Evolutionary conservation across 352 stramenopile genomes (phyloP).

Genomic region (Nothophytophthora sp.): DNA sequence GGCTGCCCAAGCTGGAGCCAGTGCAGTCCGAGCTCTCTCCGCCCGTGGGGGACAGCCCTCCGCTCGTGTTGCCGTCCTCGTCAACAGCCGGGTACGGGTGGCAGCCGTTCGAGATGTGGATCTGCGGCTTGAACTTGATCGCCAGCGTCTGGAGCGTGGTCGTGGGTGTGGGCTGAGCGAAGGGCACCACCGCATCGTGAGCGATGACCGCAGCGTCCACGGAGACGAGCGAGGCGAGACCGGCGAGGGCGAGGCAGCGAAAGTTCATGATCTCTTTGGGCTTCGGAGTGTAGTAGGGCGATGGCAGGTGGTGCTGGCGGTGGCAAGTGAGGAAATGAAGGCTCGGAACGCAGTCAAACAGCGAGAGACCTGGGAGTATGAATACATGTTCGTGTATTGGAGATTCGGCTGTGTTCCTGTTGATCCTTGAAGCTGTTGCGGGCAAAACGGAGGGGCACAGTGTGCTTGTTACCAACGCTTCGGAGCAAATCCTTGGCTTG

Average conservation of each 20-base stretch:
- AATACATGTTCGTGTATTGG: too few relatives aligned
- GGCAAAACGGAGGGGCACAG: too few relatives aligned
- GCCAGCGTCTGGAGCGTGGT: slow-evolving; percentile 13
- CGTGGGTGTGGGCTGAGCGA: slow-evolving; percentile 17
- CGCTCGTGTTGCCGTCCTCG: slow-evolving; percentile 26
- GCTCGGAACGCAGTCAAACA: too few relatives aligned
- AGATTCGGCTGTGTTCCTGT: too few relatives aligned
- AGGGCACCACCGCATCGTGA: slow-evolving; percentile 25
- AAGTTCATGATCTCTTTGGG: too few relatives aligned
- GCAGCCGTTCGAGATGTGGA: slow-evolving; percentile 38
- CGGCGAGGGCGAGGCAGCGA: slow-evolving; percentile 7
- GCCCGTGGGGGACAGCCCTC: slow-evolving; percentile 31
- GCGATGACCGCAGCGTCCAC: slow-evolving; percentile 13
- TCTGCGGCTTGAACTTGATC: slow-evolving; percentile 39
- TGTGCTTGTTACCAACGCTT: too few relatives aligned
- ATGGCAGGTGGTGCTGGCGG: too few relatives aligned
- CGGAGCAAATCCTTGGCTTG: too few relatives aligned
- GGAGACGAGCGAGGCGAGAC: slow-evolving; percentile 1
- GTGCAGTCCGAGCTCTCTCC: slow-evolving; percentile 22
- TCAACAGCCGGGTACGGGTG: slow-evolving; percentile 36
- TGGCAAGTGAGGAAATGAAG: too few relatives aligned
- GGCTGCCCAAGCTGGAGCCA: slow-evolving; percentile 13
- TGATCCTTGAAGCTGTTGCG: too few relatives aligned
- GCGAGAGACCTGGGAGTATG: too few relatives aligned
- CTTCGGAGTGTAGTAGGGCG: too few relatives aligned